A percentile compares a stretch with the other conserved stretches of the same genome.
phyloP scores from a whole-genome alignment of 108 stramenopile genomes.

The Pseudonitzschia delicatissima region DNA sequence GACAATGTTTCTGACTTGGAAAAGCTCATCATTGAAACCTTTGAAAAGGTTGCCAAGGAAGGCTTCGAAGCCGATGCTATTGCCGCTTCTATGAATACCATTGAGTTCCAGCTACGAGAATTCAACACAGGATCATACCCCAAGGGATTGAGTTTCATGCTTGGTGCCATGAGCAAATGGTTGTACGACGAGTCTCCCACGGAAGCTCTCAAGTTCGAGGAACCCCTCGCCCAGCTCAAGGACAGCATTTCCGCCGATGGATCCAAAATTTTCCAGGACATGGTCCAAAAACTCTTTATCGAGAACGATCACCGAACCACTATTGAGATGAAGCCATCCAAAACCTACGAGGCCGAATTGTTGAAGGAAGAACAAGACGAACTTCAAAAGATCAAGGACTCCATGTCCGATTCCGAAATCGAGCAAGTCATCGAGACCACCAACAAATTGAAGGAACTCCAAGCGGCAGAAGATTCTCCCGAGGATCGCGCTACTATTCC shows the following conservation, averaged over 20 bases:
- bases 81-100: conserved; percentile 93
- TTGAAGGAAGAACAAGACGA: conserved; percentile 74
- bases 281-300: conserved; percentile 77
- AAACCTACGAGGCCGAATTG: conserved; percentile 76
- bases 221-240: conserved; percentile 86
- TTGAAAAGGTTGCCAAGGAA: conserved; percentile 78
- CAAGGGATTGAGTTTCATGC: conserved; percentile 93
- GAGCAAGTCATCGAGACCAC: conserved; percentile 83
- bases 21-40: conserved; percentile 72
- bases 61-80: conserved; percentile 89
- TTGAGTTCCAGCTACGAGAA: conserved; percentile 93
- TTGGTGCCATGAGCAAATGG: conserved; percentile 93
- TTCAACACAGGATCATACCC: conserved; percentile 98
- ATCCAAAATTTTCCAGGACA: conserved; percentile 80
- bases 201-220: conserved; percentile 88
- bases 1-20: conserved; percentile 83
- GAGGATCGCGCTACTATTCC: conserved; percentile 95
- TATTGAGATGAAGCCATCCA: conserved; percentile 91
- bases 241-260: conserved; percentile 73
- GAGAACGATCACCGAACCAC: conserved; percentile 90
- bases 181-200: conserved; percentile 90
- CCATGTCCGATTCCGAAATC: conserved; percentile 74
- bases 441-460: conserved; percentile 78
- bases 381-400: conserved; percentile 79
- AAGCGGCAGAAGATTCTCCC: conserved; percentile 88